Evolutionary conservation across 1,139 yeast species (phyloP), one percentile per base, ranked within the genome.

Genomic region (Saccharomyces pastorianus): DNA sequence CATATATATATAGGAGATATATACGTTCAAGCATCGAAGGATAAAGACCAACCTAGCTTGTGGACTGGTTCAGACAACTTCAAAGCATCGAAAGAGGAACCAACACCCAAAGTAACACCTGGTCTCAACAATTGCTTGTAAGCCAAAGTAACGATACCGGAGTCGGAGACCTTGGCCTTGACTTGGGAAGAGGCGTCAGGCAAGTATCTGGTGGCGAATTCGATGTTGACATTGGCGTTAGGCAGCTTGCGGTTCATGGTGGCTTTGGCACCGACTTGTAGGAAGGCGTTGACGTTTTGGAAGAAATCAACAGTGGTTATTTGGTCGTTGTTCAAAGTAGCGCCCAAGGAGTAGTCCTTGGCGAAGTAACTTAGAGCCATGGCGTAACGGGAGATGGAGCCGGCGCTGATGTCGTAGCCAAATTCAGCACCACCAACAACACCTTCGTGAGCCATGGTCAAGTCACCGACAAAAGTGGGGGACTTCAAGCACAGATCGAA

Each of bases 181-280:
- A 90, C 87, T 70, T 88, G 90, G 63, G 97, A 84, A 63, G 95
- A 73, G 58, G 81, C 75, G 78, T 93, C 98, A 71, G 93, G 83
- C 66, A 81, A 78, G 83, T 93, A 93, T 83, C 89, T 91, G 75
- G 97, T 84, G 68, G 97, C 99, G 65, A 91, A 88, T 81, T 95
- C 99, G 69, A 95, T 84, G 66, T 84, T 88, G 60, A 82, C 82
- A 72, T 81, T 81, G 65, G 53, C 51, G 25, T 88, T 82, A 69
- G 77, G 78, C 60, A 88, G 78, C 74, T 88, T 84, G 64, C 96
- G 84, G 79, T 91, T 96, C 85, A 95, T 89, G 65, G 95, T 85
- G 69, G 96, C 96, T 81, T 88, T 90, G 70, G 97, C 96, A 79
- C 96, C 98, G 67, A 91, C 96, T 81, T 93, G 96, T 67, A 93